A percentile compares a stretch with the other conserved stretches of the same genome.
Evolutionary conservation across 345 rosid genomes (phyloP).

Genomic region (Corchorus olitorius): DNA sequence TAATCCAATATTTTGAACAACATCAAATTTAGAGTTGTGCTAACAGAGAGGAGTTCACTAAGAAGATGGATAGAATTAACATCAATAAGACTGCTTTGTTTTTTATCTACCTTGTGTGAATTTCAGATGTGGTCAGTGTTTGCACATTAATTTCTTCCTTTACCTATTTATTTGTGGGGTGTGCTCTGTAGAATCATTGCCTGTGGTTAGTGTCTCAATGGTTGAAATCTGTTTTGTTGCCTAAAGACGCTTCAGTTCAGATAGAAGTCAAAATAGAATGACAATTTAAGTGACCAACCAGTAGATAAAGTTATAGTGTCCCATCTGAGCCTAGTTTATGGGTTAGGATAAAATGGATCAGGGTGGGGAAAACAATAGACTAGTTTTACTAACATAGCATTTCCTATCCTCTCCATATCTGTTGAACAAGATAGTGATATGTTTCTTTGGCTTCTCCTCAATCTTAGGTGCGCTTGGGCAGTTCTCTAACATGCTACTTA

Average conservation of each 20-base stretch:
- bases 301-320: conserved; percentile 22
- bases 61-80: conserved; percentile 8
- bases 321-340: conserved; percentile 14
- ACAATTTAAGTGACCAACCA: conserved; percentile 18
- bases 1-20: neutral
- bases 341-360: conserved; percentile 14
- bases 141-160: neutral
- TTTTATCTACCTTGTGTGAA: conserved; percentile 5
- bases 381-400: neutral
- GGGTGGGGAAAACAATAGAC: conserved; percentile 16
- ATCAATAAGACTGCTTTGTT: neutral
- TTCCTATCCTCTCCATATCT: conserved; percentile 2
- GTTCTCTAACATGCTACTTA: conserved; percentile 54
- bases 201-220: neutral
- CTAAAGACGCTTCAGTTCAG: neutral
- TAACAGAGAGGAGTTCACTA: neutral
- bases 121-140: neutral
- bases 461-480: conserved; percentile 57
- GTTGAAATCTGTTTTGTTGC: neutral
- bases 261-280: conserved; percentile 13
- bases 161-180: neutral
- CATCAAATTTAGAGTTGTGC: neutral
- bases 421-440: conserved; percentile 24
- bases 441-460: conserved; percentile 28
- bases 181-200: neutral